Percentiles rank a stretch among this genome's conserved stretches.
Conservation (phyloP, 495 filamentous ascomycete genomes). For the Penicillium riverlandense region DNA sequence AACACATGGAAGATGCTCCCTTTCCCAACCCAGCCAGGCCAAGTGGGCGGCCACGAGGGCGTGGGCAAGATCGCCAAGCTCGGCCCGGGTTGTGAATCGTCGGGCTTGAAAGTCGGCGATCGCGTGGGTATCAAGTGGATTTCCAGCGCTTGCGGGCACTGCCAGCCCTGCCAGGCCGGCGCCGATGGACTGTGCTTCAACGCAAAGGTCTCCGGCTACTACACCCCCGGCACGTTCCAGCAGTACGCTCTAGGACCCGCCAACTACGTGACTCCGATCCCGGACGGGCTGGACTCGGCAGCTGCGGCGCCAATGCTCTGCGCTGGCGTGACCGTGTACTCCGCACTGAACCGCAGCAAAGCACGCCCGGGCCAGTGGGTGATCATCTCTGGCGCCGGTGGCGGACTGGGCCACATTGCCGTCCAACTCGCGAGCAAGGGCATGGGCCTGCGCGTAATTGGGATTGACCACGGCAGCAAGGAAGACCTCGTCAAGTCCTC, state of each 20-base stretch:
- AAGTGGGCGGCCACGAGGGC: constrained; percentile 60
- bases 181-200: constrained; percentile 53
- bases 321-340: constrained; percentile 53
- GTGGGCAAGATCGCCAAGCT: constrained; percentile 57
- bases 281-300: constrained; percentile 49
- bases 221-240: constrained; percentile 63
- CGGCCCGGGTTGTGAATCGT: constrained; percentile 41
- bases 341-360: constrained; percentile 50
- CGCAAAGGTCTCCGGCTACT: constrained; percentile 48
- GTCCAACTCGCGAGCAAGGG: constrained; percentile 55
- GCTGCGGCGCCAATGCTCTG: constrained; percentile 60
- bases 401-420: constrained; percentile 60
- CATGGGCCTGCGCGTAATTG: constrained; percentile 63
- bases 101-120: constrained; percentile 56
- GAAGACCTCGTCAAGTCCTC: constrained; percentile 48
- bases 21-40: constrained; percentile 53
- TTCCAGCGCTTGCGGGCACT: constrained; percentile 40
- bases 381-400: constrained; percentile 60
- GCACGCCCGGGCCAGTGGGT: constrained; percentile 57
- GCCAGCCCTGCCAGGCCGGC: constrained; percentile 50
- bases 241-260: constrained; percentile 61
- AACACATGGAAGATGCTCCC: constrained; percentile 53
- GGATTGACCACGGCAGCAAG: constrained; percentile 60
- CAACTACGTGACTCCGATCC: constrained; percentile 63
- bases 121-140: constrained; percentile 57